Conservation (phyloP, 2,329 filamentous ascomycete species). For the Neofusicoccum ribis region DNA sequence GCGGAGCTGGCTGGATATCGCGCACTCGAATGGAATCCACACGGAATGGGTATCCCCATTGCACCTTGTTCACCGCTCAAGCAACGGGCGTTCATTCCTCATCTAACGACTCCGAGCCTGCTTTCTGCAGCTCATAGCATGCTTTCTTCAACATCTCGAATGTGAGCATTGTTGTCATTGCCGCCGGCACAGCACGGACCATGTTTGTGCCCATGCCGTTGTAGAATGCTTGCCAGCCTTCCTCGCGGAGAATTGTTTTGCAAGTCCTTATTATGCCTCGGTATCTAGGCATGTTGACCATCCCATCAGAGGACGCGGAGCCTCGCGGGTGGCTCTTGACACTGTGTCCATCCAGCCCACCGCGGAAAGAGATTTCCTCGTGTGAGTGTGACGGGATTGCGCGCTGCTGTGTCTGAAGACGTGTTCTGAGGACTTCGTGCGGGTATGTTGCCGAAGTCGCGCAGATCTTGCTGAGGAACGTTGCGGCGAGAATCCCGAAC, state of each 20-base stretch:
- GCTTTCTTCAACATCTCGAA: slow-evolving; percentile 74
- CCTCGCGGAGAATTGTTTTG: slow-evolving; percentile 80
- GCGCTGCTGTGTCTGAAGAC: slow-evolving; percentile 89
- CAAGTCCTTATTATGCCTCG: slow-evolving; percentile 78
- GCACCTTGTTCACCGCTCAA: neutral
- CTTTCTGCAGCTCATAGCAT: slow-evolving; percentile 23
- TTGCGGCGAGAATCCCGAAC: slow-evolving; percentile 81
- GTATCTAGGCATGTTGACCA: slow-evolving; percentile 62
- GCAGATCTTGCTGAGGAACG: slow-evolving; percentile 89
- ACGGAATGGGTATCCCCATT: neutral
- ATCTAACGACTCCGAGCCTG: slow-evolving; percentile 4
- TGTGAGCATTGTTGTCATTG: slow-evolving; percentile 95
- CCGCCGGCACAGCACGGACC: slow-evolving; percentile 90
- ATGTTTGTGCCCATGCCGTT: slow-evolving; percentile 97
- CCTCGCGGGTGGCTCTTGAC: slow-evolving; percentile 48
- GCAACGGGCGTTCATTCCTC: neutral
- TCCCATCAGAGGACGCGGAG: slow-evolving; percentile 56
- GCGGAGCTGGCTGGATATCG: slow-evolving; percentile 3
- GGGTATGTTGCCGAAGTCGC: slow-evolving; percentile 96
- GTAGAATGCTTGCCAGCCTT: slow-evolving; percentile 96
- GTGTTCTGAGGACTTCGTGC: slow-evolving; percentile 91
- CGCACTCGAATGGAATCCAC: slow-evolving; percentile 4
- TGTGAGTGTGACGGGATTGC: slow-evolving; percentile 49
- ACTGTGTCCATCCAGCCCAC: slow-evolving; percentile 30
- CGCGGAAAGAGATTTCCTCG: slow-evolving; percentile 53